Evolutionary conservation across 306 rosid species (phyloP).

Genomic region (Trifolium fragiferum): DNA sequence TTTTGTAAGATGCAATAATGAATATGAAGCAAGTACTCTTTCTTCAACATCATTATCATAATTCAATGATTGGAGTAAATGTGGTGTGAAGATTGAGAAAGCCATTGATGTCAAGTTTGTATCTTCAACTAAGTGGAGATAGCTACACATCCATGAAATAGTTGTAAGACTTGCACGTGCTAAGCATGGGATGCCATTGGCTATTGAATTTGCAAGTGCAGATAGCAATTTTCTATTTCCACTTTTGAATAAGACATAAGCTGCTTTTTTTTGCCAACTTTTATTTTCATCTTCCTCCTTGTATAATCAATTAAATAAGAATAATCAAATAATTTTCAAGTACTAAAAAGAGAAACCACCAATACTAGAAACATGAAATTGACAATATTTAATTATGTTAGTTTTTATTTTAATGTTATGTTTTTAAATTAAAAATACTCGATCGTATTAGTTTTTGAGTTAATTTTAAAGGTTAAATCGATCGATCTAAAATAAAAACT

Average conservation of each 20-base stretch:
- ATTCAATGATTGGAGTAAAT: slow-evolving; percentile 55
- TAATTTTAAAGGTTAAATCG: too few species aligned
- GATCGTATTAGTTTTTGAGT: too few species aligned
- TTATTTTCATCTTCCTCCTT: slow-evolving; percentile 63
- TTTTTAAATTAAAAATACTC: too few species aligned
- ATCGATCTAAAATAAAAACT: too few species aligned
- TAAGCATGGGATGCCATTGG: slow-evolving; percentile 61
- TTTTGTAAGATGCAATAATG: slow-evolving; percentile 61
- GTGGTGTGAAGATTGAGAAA: slow-evolving; percentile 62
- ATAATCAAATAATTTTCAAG: slow-evolving; percentile 19
- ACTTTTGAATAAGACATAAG: slow-evolving; percentile 55
- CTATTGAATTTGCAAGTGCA: slow-evolving; percentile 67
- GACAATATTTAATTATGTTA: too few species aligned
- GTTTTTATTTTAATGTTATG: too few species aligned
- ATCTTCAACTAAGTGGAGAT: slow-evolving; percentile 55
- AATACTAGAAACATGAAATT: neutral
- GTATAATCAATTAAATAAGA: slow-evolving; percentile 33
- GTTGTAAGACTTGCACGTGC: slow-evolving; percentile 75
- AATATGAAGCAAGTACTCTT: slow-evolving; percentile 80
- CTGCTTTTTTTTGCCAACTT: slow-evolving; percentile 72
- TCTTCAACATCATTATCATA: slow-evolving; percentile 70
- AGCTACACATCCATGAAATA: slow-evolving; percentile 73
- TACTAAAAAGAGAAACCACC: neutral
- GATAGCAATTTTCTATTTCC: slow-evolving; percentile 61
- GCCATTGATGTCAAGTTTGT: slow-evolving; percentile 50